phyloP scores from a whole-genome alignment of 352 stramenopile species.

The Phytopythium helicoides region DNA sequence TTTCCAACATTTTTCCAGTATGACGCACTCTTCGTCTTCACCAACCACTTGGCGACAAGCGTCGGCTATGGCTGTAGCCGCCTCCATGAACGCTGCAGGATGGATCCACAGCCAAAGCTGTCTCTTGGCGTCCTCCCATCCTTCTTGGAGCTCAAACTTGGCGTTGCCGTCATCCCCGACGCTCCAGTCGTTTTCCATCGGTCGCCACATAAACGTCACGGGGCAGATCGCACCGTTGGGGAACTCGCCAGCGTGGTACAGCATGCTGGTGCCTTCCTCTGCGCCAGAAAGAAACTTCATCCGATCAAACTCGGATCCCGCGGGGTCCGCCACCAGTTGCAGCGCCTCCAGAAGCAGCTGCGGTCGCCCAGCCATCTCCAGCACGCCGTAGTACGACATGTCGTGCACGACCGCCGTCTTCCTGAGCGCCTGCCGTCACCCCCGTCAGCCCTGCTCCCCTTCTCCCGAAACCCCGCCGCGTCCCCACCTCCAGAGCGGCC shows the following conservation, averaged over 20 bases:
- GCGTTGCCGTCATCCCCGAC: neutral
- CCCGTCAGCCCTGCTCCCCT: too few relatives aligned
- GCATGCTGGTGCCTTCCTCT: conserved; percentile 46
- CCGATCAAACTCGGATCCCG: conserved; percentile 64
- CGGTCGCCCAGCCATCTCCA: conserved; percentile 62
- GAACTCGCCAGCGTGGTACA: conserved; percentile 59
- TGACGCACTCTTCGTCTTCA: conserved; percentile 29
- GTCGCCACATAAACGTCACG: conserved; percentile 76
- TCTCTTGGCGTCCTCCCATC: conserved; percentile 46
- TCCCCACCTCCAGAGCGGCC: conserved; percentile 51
- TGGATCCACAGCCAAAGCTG: conserved; percentile 84
- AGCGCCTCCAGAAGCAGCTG: conserved; percentile 59
- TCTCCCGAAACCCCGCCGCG: too few relatives aligned
- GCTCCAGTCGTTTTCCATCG: conserved; percentile 31
- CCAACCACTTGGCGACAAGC: conserved; percentile 47
- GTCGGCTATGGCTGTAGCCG: conserved; percentile 47
- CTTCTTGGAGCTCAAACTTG: conserved; percentile 33
- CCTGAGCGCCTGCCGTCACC: too few relatives aligned
- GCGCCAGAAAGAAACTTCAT: conserved; percentile 41
- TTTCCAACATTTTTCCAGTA: too few relatives aligned
- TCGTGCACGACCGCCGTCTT: conserved; percentile 57
- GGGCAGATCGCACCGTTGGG: conserved; percentile 58
- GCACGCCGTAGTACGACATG: conserved; percentile 56
- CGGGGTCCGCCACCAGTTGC: conserved; percentile 62
- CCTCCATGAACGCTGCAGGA: conserved; percentile 70